Base-by-base conservation (phyloP, 2,329 filamentous ascomycete genomes). In the Colletotrichum incanum region DNA sequence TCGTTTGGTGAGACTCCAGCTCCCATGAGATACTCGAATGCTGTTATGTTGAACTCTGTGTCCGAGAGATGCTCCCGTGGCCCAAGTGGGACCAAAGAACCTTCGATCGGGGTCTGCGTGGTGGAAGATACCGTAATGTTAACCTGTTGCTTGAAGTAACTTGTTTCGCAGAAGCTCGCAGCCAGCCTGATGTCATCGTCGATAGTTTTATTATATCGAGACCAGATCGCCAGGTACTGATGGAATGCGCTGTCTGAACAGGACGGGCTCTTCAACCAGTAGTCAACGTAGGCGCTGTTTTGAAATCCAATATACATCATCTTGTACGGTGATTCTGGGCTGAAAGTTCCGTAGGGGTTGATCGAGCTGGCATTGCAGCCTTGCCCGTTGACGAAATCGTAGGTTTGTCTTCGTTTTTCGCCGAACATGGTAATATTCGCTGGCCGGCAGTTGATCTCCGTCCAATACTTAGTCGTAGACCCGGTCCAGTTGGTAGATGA, bases 141-240 rank as follows among this genome's bases (percentile, higher is more conserved):
- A 0, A 87, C 86, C 0, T 78, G 16, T 49, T 88, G 86, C n/a
- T 81, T 79, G 60, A 82, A 85, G 67, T 90, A 91, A 0, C 43
- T 74, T 0, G 86, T 71, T 28, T 83, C 76, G 59, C 87, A n/a
- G n/a, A n/a, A n/a, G n/a, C n/a, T n/a, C n/a, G n/a, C n/a, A n/a
- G n/a, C n/a, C n/a, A n/a, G n/a, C n/a, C n/a, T n/a, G n/a, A n/a
- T n/a, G n/a, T n/a, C n/a, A n/a, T n/a, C n/a, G n/a, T n/a, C n/a
- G n/a, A n/a, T n/a, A n/a, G n/a, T n/a, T n/a, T n/a, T n/a, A n/a
- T n/a, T n/a, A n/a, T n/a, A n/a, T n/a, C 34, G 56, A 3, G 60
- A 59, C 76, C 78, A 80, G 0, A 78, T 67, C 0, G 81, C 79
- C 0, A 82, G 71, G 6, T 86, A 88, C 1, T 83, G 84, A 26